Evolutionary conservation across 257 asterid species (phyloP).

Genomic region (Nicotiana undulata): DNA sequence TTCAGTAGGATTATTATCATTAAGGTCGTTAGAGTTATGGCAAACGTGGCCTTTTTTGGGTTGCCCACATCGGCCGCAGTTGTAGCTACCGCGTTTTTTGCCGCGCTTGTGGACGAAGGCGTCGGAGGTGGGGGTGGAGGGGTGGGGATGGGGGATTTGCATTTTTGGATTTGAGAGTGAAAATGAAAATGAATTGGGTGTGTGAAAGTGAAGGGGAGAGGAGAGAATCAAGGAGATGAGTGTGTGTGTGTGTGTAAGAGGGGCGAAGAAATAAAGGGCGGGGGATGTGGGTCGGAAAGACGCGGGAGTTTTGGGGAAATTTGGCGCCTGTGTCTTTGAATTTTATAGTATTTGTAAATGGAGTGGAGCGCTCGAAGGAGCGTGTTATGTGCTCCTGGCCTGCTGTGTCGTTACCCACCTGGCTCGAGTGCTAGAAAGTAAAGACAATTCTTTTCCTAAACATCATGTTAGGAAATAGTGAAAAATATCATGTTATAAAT

Average conservation of each 20-base stretch:
- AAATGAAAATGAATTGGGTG: neutral
- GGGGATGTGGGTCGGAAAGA: slow-evolving; percentile 28
- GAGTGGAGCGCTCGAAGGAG: neutral
- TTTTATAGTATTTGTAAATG: neutral
- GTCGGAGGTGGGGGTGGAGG: slow-evolving; percentile 65
- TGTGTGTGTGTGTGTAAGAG: neutral
- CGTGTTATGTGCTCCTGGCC: neutral
- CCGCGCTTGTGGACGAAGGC: slow-evolving; percentile 38
- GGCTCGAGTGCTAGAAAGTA: neutral
- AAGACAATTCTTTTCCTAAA: too few relatives aligned
- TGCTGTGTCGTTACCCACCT: neutral
- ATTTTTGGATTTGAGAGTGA: slow-evolving; percentile 18
- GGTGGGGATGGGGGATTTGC: slow-evolving; percentile 70
- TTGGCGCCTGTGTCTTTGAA: slow-evolving; percentile 58
- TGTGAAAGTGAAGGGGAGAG: neutral
- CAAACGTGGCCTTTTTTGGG: slow-evolving; percentile 89
- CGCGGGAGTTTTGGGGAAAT: slow-evolving; percentile 47
- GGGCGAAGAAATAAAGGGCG: slow-evolving; percentile 42
- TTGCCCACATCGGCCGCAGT: slow-evolving; percentile 84
- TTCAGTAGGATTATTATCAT: slow-evolving; percentile 11
- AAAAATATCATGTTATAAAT: too few relatives aligned
- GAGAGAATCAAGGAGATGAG: neutral
- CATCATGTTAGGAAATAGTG: too few relatives aligned
- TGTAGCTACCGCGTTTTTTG: slow-evolving; percentile 70
- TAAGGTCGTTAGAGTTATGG: slow-evolving; percentile 7